Conservation (phyloP, 2,329 filamentous ascomycete genomes). For the Hymenotorrendiella dingleyae region DNA sequence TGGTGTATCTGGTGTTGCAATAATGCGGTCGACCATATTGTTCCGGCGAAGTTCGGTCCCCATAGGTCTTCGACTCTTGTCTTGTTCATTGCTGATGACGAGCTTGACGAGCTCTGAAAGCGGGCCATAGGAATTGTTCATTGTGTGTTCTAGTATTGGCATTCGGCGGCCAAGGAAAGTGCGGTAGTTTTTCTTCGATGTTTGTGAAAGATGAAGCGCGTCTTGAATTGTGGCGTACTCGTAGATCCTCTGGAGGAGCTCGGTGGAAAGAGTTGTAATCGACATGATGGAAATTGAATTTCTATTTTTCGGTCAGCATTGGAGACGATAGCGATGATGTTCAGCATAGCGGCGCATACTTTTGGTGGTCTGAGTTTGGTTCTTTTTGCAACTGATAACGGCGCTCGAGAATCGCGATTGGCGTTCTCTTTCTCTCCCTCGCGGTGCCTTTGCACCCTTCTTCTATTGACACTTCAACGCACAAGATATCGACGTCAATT, state of each 20-base stretch:
- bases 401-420: conserved; percentile 12
- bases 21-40: conserved; percentile 20
- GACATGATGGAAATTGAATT: conserved; percentile 21
- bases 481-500: conserved; percentile 13
- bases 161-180: conserved; percentile 24
- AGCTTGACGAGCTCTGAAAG: conserved; percentile 26
- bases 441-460: conserved; percentile 5
- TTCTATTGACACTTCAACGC: conserved; percentile 3
- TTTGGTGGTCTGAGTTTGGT: conserved; percentile 7
- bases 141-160: conserved; percentile 19
- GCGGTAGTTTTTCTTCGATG: conserved; percentile 23
- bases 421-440: conserved; percentile 8
- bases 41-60: conserved; percentile 27
- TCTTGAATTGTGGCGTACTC: conserved; percentile 25
- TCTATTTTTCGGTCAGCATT: conserved; percentile 5
- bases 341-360: background rate
- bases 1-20: conserved; percentile 15
- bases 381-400: conserved; percentile 12
- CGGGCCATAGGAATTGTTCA: conserved; percentile 26
- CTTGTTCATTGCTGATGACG: conserved; percentile 24
- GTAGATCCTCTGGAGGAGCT: conserved; percentile 29
- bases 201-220: conserved; percentile 26
- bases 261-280: conserved; percentile 26
- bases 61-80: conserved; percentile 24
- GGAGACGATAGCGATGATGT: conserved; percentile 1